These are phyloP conservation scores for Thinopyrum elongatum DNA, from an alignment of 176 grass and related monocot genomes.

Conservation along the genomic window DNA sequence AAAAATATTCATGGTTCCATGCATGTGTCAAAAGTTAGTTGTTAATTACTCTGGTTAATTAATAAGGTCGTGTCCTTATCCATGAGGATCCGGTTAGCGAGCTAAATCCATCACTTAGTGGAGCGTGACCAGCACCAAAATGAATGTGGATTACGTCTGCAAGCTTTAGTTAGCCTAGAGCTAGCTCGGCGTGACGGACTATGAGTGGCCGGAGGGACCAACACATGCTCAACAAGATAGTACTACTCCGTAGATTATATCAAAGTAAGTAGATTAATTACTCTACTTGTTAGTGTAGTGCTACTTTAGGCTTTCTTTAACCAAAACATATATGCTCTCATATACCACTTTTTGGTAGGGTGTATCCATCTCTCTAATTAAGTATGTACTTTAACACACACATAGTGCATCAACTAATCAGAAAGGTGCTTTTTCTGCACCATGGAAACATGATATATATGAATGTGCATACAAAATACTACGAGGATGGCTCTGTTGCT, in stretches of 20 bases:
- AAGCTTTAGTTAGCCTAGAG: slow-evolving; percentile 24
- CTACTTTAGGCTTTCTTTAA: slow-evolving; percentile 32
- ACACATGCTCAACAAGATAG: background rate
- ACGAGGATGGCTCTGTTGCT: too few relatives aligned
- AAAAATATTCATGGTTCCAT: background rate
- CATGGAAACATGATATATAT: background rate
- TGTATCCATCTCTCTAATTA: slow-evolving; percentile 21
- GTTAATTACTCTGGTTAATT: background rate
- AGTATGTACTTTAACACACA: background rate
- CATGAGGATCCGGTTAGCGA: slow-evolving; percentile 17
- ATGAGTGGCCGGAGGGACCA: slow-evolving; percentile 22
- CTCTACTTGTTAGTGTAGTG: background rate
- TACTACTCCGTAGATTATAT: slow-evolving; percentile 3
- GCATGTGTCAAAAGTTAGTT: slow-evolving; percentile 1
- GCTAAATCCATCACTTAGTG: slow-evolving; percentile 43
- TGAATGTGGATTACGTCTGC: slow-evolving; percentile 41
- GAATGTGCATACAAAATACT: background rate
- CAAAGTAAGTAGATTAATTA: background rate
- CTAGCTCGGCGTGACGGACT: slow-evolving; percentile 16
- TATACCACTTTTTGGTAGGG: slow-evolving; percentile 10
- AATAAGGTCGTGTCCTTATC: slow-evolving; percentile 35
- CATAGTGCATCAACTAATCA: slow-evolving; percentile 4
- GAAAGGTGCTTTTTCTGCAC: background rate
- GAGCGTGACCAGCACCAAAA: slow-evolving; percentile 40
- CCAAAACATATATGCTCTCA: slow-evolving; percentile 42